Evolutionary conservation across 306 rosid genomes (phyloP).

Genomic region (Cajanus cajan): DNA sequence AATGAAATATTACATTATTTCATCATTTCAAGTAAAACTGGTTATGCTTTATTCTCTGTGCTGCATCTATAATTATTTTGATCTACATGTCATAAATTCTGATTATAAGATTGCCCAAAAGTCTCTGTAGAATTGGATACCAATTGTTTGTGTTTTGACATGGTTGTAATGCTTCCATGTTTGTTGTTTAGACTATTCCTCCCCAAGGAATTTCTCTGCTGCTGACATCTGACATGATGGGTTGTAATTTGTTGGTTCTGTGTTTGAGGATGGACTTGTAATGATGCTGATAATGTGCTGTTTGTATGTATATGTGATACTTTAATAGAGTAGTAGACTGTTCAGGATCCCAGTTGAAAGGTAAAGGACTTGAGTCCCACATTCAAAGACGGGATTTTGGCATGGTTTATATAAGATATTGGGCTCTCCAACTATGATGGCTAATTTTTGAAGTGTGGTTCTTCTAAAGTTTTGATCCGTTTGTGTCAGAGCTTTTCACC

Average conservation of each 20-base stretch:
- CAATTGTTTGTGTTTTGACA: background rate
- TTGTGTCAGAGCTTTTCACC: background rate
- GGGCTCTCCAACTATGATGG: background rate
- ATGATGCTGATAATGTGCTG: background rate
- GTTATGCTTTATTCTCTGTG: background rate
- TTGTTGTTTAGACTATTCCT: background rate
- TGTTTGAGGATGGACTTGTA: background rate
- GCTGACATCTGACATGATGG: background rate
- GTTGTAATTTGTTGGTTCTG: background rate
- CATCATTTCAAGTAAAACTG: constrained; percentile 3
- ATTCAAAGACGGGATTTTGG: background rate
- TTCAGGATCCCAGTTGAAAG: background rate
- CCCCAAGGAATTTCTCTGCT: background rate
- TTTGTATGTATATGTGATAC: background rate
- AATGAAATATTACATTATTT: background rate
- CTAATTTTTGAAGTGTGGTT: background rate
- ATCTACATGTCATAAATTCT: background rate
- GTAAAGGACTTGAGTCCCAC: background rate
- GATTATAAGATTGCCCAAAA: background rate
- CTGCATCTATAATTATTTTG: background rate
- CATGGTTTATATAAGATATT: background rate
- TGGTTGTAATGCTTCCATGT: background rate
- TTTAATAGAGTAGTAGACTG: background rate
- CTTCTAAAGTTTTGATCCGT: background rate
- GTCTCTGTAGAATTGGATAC: background rate